Evolutionary conservation across 257 asterid species (phyloP), one percentile per base, ranked within the genome.

Genomic region (Lithospermum erythrorhizon): DNA sequence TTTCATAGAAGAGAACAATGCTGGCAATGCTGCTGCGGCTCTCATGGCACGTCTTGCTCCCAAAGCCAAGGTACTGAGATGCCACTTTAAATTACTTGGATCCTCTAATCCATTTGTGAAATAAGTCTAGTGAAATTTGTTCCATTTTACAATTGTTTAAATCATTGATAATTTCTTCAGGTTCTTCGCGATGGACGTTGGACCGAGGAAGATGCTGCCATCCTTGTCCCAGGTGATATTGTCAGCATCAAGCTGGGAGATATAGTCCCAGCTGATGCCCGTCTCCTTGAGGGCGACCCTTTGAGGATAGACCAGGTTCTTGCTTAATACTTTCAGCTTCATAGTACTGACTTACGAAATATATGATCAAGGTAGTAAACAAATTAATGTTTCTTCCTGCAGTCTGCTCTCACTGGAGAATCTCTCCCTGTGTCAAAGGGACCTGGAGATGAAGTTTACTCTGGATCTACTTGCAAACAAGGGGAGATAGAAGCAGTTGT

Each of bases 381-480:
- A 1, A 58, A 27, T 23, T 19, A 53, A 24, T 70, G 51, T 65
- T 59, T 56, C 49, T 25, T 25, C 56, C 60, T 73, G 69, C 78
- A 85, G 84, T 85, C 96, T 22, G 86, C 96, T 13, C 81, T 88
- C 55, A 88, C 96, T 0, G 96, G 96, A 4, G 96, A 88, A 62
- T 88, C 95, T 0, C 63, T 89, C 67, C 95, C 96, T 0, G 95
- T 82, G 30, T 78, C 94, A 0, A 89, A 80, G 67, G n/a, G 24
- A 20, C 79, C 90, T 0, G 87, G 87, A 14, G 78, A 79, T 25
- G 83, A 63, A 53, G 95, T 86, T 18, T 89, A 68, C 65, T 86
- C 96, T 0, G 96, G 96, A 0, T 89, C 97, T 20, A 89, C 95
- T 2, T 87, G 95, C 73, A 89, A 83, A 59, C 97, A 89, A 53